Base-by-base conservation (phyloP, 352 stramenopile genomes). In the Pythium dissimile region DNA sequence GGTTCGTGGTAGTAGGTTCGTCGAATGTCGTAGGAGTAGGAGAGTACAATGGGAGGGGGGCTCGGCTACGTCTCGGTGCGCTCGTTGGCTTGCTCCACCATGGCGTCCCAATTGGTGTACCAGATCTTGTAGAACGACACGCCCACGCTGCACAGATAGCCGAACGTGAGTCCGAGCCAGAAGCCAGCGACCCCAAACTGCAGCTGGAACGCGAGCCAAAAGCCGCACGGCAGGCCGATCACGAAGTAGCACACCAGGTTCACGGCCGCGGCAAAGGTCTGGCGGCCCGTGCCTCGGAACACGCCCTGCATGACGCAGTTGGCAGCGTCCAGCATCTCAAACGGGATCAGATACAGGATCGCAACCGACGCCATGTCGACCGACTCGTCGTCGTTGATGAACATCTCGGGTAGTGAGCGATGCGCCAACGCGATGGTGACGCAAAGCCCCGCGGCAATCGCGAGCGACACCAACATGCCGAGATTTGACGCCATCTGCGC, bases 261-360 rank as follows among this genome's bases (percentile, higher is more conserved):
- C 41, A 88, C 80, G 44, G 68, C 68, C 2, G 79, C 81, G 13
- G 67, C 80, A 18, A 89, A 41, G 21, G 47, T 63, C 28, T 89
- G 78, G 13, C 72, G 71, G 7, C 79, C 81, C 8, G 77, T 88
- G 45, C 81, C 80, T 9, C 79, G 77, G 58, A 89, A 87, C 0
- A 89, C 63, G 27, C 84, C 84, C 51, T 91, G 84, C 74, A 88
- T 88, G 15, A 87, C 80, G 21, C 69, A 67, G 60, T 93, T 91
- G 26, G 89, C 52, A 2, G 79, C 73, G 51, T 93, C 84, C 27
- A 74, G 61, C 57, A 90, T 68, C 56, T 89, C 67, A 42, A 85
- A 89, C 37, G 81, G 80, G 64, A 88, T 77, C 26, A 90, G 58
- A 38, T 82, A 78, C 1, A 87, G 53, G 12, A 84, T 45, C 27